Percentiles rank a stretch among this genome's conserved stretches.
Conservation (phyloP, 129 eudicot species). For the Ambrosia artemisiifolia region DNA sequence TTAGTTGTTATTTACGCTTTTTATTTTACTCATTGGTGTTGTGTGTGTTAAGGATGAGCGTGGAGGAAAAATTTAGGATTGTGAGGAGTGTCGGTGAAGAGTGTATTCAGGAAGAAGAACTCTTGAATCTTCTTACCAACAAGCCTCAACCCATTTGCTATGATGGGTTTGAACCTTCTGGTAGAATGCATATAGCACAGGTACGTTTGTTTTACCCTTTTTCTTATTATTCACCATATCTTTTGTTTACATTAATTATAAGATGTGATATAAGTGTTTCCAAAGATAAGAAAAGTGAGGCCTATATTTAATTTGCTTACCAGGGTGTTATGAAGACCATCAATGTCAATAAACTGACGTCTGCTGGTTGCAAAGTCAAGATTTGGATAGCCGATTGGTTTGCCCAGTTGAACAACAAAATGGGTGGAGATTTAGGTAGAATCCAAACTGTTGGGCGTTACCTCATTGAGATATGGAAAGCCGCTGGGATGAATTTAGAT, state of each 20-base stretch:
- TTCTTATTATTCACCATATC: too few relatives aligned
- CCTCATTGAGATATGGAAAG: slow-evolving; percentile 83
- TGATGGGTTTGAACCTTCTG: slow-evolving; percentile 90
- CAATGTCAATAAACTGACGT: slow-evolving; percentile 81
- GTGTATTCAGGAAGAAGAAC: slow-evolving; percentile 81
- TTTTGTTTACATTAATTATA: too few relatives aligned
- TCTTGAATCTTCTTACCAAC: slow-evolving; percentile 53
- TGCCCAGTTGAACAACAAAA: slow-evolving; percentile 77
- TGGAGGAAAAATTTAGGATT: slow-evolving; percentile 54
- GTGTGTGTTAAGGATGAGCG: slow-evolving; percentile 24
- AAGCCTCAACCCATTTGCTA: slow-evolving; percentile 80
- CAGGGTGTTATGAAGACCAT: slow-evolving; percentile 91
- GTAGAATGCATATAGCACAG: slow-evolving; percentile 93
- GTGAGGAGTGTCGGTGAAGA: slow-evolving; percentile 88
- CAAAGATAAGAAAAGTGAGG: neutral
- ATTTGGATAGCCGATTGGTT: slow-evolving; percentile 98
- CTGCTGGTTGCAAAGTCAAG: slow-evolving; percentile 85
- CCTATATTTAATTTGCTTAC: neutral
- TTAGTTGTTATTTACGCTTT: neutral
- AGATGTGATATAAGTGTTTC: too few relatives aligned
- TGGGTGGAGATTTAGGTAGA: slow-evolving; percentile 68
- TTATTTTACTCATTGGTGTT: neutral
- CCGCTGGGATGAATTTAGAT: slow-evolving; percentile 68
- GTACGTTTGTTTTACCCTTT: too few relatives aligned
- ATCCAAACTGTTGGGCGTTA: slow-evolving; percentile 43